Evolutionary conservation across 768 basidiomycete genomes (phyloP).

Genomic region (Cantharellus anzutake): DNA sequence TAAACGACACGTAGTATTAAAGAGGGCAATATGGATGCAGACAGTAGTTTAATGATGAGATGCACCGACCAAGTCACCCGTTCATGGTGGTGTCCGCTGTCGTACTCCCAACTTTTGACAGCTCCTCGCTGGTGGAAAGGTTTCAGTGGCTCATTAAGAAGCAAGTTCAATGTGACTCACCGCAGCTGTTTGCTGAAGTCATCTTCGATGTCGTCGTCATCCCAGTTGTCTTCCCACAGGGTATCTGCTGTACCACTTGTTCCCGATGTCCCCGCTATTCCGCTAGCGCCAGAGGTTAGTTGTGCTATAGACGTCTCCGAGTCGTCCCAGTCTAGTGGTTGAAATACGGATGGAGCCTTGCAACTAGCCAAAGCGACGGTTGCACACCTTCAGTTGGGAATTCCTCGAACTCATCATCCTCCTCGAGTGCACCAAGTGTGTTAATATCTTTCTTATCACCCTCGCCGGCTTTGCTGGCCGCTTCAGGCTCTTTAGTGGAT

Average conservation of each 20-base stretch:
- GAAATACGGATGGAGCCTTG: neutral
- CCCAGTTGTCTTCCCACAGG: conserved; percentile 99
- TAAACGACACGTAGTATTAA: too few species aligned
- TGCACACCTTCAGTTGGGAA: conserved; percentile 63
- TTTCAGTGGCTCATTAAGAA: neutral
- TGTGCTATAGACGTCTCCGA: conserved; percentile 68
- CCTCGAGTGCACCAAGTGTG: conserved; percentile 69
- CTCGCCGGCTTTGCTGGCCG: too few species aligned
- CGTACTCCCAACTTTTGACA: neutral
- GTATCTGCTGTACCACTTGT: conserved; percentile 73
- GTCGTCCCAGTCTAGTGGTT: conserved; percentile 60
- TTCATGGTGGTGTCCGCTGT: neutral
- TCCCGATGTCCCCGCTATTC: conserved; percentile 36
- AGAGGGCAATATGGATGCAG: too few species aligned
- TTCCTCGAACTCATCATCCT: conserved; percentile 96
- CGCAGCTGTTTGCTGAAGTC: conserved; percentile 91
- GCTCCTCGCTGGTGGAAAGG: neutral
- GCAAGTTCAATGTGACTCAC: conserved; percentile 27
- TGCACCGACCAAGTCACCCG: neutral
- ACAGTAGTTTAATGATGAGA: too few species aligned
- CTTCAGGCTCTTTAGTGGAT: too few species aligned
- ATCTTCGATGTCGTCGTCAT: conserved; percentile 96
- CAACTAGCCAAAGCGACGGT: neutral
- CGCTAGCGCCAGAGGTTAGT: conserved; percentile 19
- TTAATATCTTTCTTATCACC: too few species aligned